phyloP scores from a whole-genome alignment of 352 stramenopile genomes.

The Hyaloperonospora arabidopsidis region DNA sequence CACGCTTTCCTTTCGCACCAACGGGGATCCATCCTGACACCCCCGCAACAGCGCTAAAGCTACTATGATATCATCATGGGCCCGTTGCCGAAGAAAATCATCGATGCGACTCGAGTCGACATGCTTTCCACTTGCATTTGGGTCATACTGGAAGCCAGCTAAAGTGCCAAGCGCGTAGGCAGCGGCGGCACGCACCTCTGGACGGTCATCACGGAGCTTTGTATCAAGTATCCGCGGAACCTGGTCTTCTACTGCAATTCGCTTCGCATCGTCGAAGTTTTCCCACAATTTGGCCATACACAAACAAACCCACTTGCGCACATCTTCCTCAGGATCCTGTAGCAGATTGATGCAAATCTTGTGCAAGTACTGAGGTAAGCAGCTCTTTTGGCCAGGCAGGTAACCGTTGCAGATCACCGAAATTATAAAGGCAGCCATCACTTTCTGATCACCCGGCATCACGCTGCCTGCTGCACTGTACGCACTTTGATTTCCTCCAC shows the following conservation, averaged over 20 bases:
- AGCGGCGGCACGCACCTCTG: slow-evolving; percentile 88
- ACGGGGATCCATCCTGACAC: slow-evolving; percentile 71
- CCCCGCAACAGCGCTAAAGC: slow-evolving; percentile 57
- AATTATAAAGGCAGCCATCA: slow-evolving; percentile 94
- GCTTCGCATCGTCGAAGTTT: slow-evolving; percentile 86
- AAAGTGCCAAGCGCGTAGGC: slow-evolving; percentile 91
- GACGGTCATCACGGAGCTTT: slow-evolving; percentile 76
- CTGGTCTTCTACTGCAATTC: slow-evolving; percentile 73
- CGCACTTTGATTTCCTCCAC: slow-evolving; percentile 19
- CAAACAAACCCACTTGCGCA: slow-evolving; percentile 84
- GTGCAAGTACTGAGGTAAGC: slow-evolving; percentile 86
- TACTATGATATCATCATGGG: slow-evolving; percentile 60
- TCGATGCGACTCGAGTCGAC: slow-evolving; percentile 44
- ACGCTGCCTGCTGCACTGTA: slow-evolving; percentile 24
- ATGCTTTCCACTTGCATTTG: slow-evolving; percentile 38
- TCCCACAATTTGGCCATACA: slow-evolving; percentile 94
- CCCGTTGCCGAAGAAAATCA: slow-evolving; percentile 51
- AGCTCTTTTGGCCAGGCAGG: slow-evolving; percentile 87
- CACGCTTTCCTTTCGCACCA: slow-evolving; percentile 79
- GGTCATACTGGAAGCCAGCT: slow-evolving; percentile 76
- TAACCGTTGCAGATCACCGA: slow-evolving; percentile 92
- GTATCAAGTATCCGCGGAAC: slow-evolving; percentile 78
- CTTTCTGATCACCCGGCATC: slow-evolving; percentile 88
- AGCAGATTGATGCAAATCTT: slow-evolving; percentile 69
- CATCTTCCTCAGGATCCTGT: slow-evolving; percentile 51